Percentiles rank a stretch among this genome's conserved stretches.
Conservation (phyloP, 192 early-diverging fungal species). For the Linnemannia elongata region DNA sequence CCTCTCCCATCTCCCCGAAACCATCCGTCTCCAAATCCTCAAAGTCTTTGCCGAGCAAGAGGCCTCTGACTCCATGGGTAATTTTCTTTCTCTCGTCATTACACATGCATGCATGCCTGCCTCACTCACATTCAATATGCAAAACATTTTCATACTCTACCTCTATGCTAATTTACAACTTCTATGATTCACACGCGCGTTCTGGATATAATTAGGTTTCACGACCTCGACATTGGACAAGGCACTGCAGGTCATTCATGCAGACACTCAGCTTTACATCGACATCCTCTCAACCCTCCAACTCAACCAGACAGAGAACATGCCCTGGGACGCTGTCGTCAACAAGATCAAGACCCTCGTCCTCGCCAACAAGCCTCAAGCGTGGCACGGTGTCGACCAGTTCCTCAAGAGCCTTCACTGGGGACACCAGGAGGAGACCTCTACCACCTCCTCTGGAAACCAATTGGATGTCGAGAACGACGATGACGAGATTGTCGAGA, state of each 20-base stretch:
- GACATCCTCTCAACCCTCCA: conserved; percentile 57
- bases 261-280: conserved; percentile 58
- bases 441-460: not conserved
- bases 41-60: conserved; percentile 61
- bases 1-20: conserved; percentile 43
- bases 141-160: too few relatives aligned
- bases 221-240: conserved; percentile 35
- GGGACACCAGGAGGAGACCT: not conserved
- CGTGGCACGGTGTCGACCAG: conserved; percentile 42
- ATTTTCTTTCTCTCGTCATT: not conserved
- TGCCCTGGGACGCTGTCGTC: conserved; percentile 57
- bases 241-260: conserved; percentile 44
- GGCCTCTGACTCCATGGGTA: conserved; percentile 58
- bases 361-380: conserved; percentile 41
- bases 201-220: conserved; percentile 33
- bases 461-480: conserved; percentile 24
- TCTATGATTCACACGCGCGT: not conserved
- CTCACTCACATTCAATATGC: not conserved
- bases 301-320: conserved; percentile 58
- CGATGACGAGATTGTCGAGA: conserved; percentile 41
- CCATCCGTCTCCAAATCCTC: conserved; percentile 44
- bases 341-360: conserved; percentile 41
- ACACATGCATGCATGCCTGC: not conserved
- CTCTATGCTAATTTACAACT: not conserved
- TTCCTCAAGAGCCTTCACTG: conserved; percentile 56